These are phyloP conservation scores for Paraleonurus japonicus DNA, from an alignment of 257 asterid species.

Conservation along the genomic window DNA sequence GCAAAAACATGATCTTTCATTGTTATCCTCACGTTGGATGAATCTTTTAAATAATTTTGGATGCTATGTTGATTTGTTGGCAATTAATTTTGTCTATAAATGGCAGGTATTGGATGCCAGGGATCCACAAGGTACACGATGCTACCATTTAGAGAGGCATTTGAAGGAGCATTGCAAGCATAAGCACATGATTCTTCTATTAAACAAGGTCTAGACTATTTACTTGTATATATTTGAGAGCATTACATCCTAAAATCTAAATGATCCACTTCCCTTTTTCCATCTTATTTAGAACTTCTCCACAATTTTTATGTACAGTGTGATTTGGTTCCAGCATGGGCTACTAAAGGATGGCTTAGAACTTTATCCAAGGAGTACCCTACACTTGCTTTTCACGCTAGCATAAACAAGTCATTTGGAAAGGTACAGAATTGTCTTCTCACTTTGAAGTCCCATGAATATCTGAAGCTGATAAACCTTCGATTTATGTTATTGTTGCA, in stretches of 20 bases:
- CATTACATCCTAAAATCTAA: neutral
- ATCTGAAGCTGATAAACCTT: neutral
- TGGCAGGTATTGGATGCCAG: conserved; percentile 94
- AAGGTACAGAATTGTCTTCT: conserved; percentile 50
- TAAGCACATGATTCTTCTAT: conserved; percentile 83
- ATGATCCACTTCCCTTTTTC: neutral
- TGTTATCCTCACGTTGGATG: neutral
- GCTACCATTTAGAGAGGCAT: conserved; percentile 95
- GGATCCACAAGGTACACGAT: conserved; percentile 97
- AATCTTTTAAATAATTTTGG: neutral
- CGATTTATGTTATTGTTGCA: neutral
- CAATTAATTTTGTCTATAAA: neutral
- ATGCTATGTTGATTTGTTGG: neutral
- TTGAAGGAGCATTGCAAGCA: conserved; percentile 89
- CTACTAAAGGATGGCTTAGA: conserved; percentile 93
- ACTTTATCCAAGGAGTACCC: conserved; percentile 85
- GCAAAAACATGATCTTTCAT: neutral
- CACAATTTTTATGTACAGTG: conserved; percentile 46
- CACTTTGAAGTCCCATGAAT: neutral
- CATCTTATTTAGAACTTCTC: neutral
- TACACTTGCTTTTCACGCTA: conserved; percentile 92
- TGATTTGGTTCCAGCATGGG: conserved; percentile 98
- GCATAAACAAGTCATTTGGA: conserved; percentile 91
- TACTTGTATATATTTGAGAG: neutral
- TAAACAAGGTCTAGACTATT: conserved; percentile 63